Evolutionary conservation across 345 rosid species (phyloP).

Genomic region (Isatis tinctoria): DNA sequence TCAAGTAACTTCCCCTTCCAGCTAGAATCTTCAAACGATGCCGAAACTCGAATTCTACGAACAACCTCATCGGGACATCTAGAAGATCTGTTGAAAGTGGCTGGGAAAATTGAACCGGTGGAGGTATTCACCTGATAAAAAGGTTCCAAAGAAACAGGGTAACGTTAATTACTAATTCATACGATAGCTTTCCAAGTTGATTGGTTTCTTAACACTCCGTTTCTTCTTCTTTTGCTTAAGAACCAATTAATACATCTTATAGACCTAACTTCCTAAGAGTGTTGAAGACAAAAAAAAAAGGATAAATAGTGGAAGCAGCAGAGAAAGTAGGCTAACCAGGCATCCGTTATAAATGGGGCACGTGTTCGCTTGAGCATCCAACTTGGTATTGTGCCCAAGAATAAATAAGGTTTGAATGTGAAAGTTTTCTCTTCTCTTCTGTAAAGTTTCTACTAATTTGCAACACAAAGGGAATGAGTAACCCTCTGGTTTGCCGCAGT

Average conservation of each 20-base stretch:
- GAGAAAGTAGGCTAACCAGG: slow-evolving; percentile 51
- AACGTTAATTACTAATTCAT: neutral
- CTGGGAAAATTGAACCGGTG: slow-evolving; percentile 58
- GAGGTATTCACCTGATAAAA: slow-evolving; percentile 59
- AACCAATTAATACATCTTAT: too few species aligned
- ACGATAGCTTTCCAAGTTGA: neutral
- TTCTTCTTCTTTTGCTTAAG: too few species aligned
- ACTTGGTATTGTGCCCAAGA: slow-evolving; percentile 71
- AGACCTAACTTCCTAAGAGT: too few species aligned
- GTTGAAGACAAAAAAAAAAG: neutral
- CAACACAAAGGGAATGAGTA: slow-evolving; percentile 64
- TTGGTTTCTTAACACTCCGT: too few species aligned
- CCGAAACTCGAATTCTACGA: slow-evolving; percentile 60
- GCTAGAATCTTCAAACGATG: slow-evolving; percentile 49
- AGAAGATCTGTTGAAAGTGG: slow-evolving; percentile 58
- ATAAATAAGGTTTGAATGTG: slow-evolving; percentile 57
- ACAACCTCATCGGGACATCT: slow-evolving; percentile 88
- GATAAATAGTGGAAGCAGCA: neutral
- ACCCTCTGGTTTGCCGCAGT: slow-evolving; percentile 39
- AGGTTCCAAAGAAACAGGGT: neutral
- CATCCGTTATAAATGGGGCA: slow-evolving; percentile 68
- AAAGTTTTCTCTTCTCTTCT: slow-evolving; percentile 63
- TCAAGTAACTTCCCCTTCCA: slow-evolving; percentile 78
- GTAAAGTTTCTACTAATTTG: slow-evolving; percentile 62
- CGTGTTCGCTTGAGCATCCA: slow-evolving; percentile 55